Percentiles rank a stretch among this genome's conserved stretches.
Evolutionary conservation across 2,329 filamentous ascomycete genomes (phyloP).

Genomic region (Verticillium dahliae): DNA sequence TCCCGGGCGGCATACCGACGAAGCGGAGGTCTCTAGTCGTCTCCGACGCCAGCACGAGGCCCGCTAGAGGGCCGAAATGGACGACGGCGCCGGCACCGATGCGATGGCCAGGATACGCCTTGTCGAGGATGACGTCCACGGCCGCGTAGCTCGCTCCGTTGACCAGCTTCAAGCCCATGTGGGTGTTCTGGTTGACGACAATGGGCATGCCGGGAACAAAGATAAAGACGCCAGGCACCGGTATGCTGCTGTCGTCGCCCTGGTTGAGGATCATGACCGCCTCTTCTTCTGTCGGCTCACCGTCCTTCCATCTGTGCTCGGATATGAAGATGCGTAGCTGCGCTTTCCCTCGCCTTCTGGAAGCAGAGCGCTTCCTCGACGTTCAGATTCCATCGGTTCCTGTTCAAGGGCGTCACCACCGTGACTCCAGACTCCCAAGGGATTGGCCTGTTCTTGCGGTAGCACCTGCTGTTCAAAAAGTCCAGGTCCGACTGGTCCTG

Average conservation of each 20-base stretch:
- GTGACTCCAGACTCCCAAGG: constrained; percentile 6
- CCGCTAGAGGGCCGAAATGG: background rate
- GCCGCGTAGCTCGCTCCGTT: background rate
- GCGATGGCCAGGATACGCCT: background rate
- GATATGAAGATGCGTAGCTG: background rate
- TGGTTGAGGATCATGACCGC: background rate
- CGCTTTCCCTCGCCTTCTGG: background rate
- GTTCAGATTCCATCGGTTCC: constrained; percentile 8
- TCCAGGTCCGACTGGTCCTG: constrained; percentile 3
- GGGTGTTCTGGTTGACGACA: background rate
- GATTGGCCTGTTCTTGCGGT: constrained; percentile 2
- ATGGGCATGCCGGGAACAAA: background rate
- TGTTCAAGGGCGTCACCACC: constrained; percentile 7
- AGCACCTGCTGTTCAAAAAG: constrained; percentile 1
- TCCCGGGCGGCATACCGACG: background rate
- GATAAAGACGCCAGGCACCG: background rate
- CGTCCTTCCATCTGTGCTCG: background rate
- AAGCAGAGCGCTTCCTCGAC: constrained; percentile 5
- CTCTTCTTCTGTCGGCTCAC: background rate
- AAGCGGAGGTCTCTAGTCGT: background rate
- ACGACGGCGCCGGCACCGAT: background rate
- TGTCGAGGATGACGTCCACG: background rate
- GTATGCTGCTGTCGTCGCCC: background rate
- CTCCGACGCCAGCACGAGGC: background rate
- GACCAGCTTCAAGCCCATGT: background rate